Conservation (phyloP, 148 eudicot genomes). For the Rhododendron ferrugineum region DNA sequence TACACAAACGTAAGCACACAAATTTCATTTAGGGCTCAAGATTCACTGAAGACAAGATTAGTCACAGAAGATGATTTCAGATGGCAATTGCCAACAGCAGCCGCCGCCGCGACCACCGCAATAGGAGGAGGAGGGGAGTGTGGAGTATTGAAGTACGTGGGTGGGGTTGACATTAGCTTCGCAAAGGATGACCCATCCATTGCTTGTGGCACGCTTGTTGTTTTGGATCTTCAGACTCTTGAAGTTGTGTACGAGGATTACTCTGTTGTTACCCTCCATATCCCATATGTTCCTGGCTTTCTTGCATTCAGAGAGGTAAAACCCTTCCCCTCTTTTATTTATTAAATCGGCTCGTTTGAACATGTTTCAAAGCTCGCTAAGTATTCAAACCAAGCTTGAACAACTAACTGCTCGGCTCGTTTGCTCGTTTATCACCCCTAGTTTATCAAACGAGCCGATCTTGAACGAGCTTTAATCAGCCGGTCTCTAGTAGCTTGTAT, state of each 20-base stretch:
- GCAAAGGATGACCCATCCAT: conserved; percentile 60
- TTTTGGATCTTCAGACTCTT: conserved; percentile 49
- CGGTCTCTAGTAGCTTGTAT: too few species aligned
- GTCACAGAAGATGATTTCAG: conserved; percentile 41
- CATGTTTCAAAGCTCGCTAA: too few species aligned
- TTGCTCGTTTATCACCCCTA: too few species aligned
- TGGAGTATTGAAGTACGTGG: conserved; percentile 57
- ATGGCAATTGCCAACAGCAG: conserved; percentile 34
- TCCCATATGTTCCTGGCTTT: conserved; percentile 89
- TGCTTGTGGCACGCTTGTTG: conserved; percentile 84
- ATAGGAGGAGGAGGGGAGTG: conserved; percentile 12
- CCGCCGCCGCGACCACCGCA: not conserved
- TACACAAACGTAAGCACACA: too few species aligned
- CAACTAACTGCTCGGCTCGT: too few species aligned
- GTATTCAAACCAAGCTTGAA: too few species aligned
- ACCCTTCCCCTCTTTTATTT: not conserved
- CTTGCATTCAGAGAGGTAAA: conserved; percentile 91
- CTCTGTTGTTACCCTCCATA: conserved; percentile 32
- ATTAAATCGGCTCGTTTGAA: too few species aligned
- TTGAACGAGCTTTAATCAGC: too few species aligned
- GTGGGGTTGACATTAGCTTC: conserved; percentile 94
- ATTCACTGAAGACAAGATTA: conserved; percentile 36
- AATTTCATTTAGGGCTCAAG: conserved; percentile 35
- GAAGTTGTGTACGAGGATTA: conserved; percentile 68
- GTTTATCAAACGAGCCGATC: too few species aligned